Evolutionary conservation across 78 protist species (phyloP).

Genomic region (Diacronema lutheri): DNA sequence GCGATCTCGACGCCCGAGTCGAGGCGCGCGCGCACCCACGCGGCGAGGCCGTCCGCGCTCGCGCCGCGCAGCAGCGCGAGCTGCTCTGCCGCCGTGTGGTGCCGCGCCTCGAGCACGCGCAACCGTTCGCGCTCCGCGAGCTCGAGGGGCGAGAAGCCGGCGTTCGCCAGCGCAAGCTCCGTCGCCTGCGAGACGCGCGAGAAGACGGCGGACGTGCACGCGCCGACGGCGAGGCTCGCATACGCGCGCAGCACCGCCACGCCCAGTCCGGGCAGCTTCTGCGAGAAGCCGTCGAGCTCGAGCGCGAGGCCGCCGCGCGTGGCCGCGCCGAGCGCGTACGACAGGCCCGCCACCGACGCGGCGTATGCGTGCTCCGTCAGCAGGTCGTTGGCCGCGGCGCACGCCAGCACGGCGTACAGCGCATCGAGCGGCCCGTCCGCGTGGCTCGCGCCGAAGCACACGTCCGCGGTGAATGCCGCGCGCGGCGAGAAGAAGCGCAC

Average conservation of each 20-base stretch:
- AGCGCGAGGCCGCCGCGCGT: neutral
- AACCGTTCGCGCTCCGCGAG: neutral
- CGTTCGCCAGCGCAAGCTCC: neutral
- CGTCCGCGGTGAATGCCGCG: too few species aligned
- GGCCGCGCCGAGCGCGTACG: neutral
- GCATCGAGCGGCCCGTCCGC: too few species aligned
- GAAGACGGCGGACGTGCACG: neutral
- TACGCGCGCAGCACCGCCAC: neutral
- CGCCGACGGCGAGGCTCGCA: neutral
- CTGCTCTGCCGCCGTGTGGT: neutral
- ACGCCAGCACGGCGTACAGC: neutral
- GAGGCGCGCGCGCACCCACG: too few species aligned
- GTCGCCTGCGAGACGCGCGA: neutral
- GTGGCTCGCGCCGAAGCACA: too few species aligned
- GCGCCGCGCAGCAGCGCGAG: neutral
- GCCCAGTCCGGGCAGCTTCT: neutral
- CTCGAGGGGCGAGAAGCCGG: neutral
- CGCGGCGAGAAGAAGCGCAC: too few species aligned
- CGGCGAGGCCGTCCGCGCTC: too few species aligned
- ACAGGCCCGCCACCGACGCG: slow-evolving; percentile 28
- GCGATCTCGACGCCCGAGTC: too few species aligned
- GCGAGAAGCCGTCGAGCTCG: neutral
- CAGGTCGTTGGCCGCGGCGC: neutral
- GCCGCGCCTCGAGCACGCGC: neutral
- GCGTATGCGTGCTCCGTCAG: slow-evolving; percentile 18